phyloP scores from a whole-genome alignment of 768 basidiomycete species.

The Suillus paluster region DNA sequence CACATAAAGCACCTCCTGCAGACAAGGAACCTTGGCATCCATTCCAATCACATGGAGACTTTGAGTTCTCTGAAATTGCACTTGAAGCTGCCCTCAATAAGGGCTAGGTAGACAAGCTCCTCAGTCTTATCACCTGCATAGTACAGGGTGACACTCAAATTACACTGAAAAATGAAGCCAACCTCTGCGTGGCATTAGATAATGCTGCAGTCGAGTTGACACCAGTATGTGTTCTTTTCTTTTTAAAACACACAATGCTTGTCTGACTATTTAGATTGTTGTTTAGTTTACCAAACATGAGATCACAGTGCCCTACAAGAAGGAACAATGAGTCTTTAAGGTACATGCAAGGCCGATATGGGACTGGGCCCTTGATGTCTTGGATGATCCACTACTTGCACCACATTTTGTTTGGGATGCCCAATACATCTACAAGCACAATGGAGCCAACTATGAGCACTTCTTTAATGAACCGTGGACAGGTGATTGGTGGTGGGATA shows the following conservation, averaged over 20 bases:
- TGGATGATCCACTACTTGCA: conserved; percentile 1
- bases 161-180: conserved; percentile 8
- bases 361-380: conserved; percentile 12
- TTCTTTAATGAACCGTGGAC: conserved; percentile 43
- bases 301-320: conserved; percentile 13
- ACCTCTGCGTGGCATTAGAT: conserved; percentile 7
- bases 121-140: conserved; percentile 8
- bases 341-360: conserved; percentile 10
- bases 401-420: conserved; percentile 39
- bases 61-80: conserved; percentile 14
- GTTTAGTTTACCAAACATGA: background rate
- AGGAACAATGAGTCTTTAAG: background rate
- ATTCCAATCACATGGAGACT: conserved; percentile 9
- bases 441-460: conserved; percentile 28
- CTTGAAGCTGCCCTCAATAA: conserved; percentile 16
- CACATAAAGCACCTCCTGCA: background rate
- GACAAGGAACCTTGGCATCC: conserved; percentile 16
- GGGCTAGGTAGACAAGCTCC: conserved; percentile 2
- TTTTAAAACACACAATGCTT: no score
- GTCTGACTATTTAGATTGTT: no score
- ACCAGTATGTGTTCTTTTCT: conserved; percentile 14
- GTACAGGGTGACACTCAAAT: conserved; percentile 24
- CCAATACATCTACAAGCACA: conserved; percentile 27
- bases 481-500: conserved; percentile 39
- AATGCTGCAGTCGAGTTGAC: conserved; percentile 1